Base-by-base conservation (phyloP, 208 protist genomes). In the Acanthamoeba comandoni region DNA sequence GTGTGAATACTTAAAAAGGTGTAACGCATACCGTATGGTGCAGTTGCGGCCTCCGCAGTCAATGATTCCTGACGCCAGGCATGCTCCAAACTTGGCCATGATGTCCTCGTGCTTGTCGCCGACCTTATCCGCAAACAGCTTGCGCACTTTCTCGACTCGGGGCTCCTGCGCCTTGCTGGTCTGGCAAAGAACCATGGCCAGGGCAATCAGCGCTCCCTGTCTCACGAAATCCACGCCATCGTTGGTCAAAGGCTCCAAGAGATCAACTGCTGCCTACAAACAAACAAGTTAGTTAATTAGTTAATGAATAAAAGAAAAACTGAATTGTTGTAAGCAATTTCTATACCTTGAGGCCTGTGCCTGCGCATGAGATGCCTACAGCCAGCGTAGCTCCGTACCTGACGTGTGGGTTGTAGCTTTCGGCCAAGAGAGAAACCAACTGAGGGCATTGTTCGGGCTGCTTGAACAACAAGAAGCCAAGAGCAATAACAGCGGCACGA, bases 361-460 rank as follows among this genome's bases (percentile, higher is more conserved):
- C 98, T n/a, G 98, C 98, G 70, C 97, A 99, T 3, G 97, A 92
- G 48, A 99, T 97, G 55, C 98, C 99, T 8, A 99, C 95, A 35
- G 98, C 98, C 91, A 99, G 95, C 11, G 98, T 97, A 15, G 98
- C 97, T 64, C 98, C 98, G 94, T 99, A 99, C 71, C 99, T 96
- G 17, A 99, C 98, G 93, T 99, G 98, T 48, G 98, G 97, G 92
- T 99, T 99, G 96, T 99, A 99, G 93, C 95, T 98, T 92, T 99
- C 98, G 26, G 97, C 79, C 2, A 98, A 85, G 0, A 98, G 93
- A 17, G 77, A 93, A 4, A 98, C 94, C 12, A 97, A 31, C n/a
- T 93, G 84, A 49, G 97, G 97, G 93, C 97, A 98, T 58, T 98
- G 95, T 69, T 97, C 85, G 48, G 99, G 98, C 75, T 98, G 94